Conservation (phyloP, 257 asterid species). For the Petrea volubilis region DNA sequence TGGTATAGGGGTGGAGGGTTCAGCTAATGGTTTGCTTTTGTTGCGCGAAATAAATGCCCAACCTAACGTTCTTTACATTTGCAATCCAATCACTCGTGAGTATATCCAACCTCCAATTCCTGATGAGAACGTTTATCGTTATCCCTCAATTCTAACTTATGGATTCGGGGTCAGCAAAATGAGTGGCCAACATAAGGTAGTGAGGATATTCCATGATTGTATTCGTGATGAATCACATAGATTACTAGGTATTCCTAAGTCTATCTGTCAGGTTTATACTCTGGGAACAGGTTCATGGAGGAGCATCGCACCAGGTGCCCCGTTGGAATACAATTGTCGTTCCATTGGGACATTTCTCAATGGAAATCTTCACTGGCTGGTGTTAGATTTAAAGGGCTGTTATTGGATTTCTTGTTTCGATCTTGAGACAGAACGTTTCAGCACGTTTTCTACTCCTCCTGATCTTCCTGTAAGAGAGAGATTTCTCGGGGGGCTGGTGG, state of each 20-base stretch:
- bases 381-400: constrained; percentile 3
- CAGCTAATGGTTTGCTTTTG: constrained; percentile 30
- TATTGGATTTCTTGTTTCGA: constrained; percentile 33
- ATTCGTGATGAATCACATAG: background rate
- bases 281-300: constrained; percentile 49
- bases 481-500: background rate
- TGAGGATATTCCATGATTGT: constrained; percentile 20
- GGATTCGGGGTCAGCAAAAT: constrained; percentile 47
- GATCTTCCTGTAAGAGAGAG: background rate
- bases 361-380: constrained; percentile 53
- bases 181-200: constrained; percentile 31
- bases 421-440: constrained; percentile 36
- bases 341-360: constrained; percentile 23
- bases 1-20: constrained; percentile 14
- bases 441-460: constrained; percentile 18
- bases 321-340: background rate
- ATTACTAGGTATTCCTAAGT: background rate
- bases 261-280: constrained; percentile 38
- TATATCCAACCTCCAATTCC: constrained; percentile 27
- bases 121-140: background rate
- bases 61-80: constrained; percentile 7
- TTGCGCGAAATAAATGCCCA: background rate
- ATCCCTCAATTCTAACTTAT: constrained; percentile 18
- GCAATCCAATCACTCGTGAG: constrained; percentile 46
- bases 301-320: background rate